Evolutionary conservation across 805 yeast genomes (phyloP).

Genomic region (Wickerhamiella cacticola): DNA sequence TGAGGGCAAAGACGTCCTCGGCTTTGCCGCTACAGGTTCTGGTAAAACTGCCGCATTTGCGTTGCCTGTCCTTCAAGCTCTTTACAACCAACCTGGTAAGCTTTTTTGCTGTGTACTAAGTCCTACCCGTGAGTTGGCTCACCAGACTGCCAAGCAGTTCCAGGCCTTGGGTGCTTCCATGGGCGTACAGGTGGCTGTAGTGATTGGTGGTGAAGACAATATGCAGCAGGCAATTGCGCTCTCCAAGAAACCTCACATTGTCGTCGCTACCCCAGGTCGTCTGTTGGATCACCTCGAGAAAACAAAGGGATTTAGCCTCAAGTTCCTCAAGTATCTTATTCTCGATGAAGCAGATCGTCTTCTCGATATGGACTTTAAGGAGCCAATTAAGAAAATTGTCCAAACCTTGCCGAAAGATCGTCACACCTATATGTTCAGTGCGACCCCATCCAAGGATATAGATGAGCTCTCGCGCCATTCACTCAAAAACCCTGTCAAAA

Average conservation of each 20-base stretch:
- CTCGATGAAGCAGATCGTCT: conserved; percentile 97
- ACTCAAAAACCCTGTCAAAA: conserved; percentile 72
- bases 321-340: conserved; percentile 67
- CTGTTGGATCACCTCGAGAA: conserved; percentile 86
- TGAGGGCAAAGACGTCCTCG: conserved; percentile 84
- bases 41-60: conserved; percentile 99
- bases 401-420: conserved; percentile 70
- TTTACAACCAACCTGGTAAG: conserved; percentile 77
- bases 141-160: conserved; percentile 75
- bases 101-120: conserved; percentile 80
- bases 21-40: conserved; percentile 94
- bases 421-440: conserved; percentile 77
- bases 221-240: conserved; percentile 94
- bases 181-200: conserved; percentile 82
- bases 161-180: conserved; percentile 83
- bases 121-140: conserved; percentile 49
- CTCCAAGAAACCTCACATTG: conserved; percentile 85
- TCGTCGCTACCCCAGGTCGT: conserved; percentile 89
- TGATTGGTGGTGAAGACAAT: conserved; percentile 97
- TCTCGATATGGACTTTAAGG: conserved; percentile 93
- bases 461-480: conserved; percentile 93
- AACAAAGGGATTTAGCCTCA: conserved; percentile 77
- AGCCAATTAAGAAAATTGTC: conserved; percentile 76
- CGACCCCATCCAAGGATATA: conserved; percentile 94
- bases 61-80: conserved; percentile 78